Base-by-base conservation (phyloP, 768 basidiomycete genomes). In the Suillus occidentalis region DNA sequence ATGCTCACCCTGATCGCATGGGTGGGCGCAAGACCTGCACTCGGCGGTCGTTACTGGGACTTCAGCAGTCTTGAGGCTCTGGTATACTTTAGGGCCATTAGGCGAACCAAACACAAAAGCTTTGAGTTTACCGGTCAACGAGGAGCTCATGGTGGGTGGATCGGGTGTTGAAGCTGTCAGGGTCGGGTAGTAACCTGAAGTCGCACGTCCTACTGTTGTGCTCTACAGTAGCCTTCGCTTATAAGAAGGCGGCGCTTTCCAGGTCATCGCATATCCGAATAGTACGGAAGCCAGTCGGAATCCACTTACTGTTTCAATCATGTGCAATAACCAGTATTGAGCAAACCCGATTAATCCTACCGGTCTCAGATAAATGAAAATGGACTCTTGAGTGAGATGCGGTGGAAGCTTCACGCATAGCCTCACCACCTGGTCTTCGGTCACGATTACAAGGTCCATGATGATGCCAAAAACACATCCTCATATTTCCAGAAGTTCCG, bases 1-100 rank as follows among this genome's bases (percentile, higher is more conserved):
- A 34, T 52, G 62, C 70, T 67, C 63, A 84, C 90, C 90, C 72
- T 87, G 82, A 72, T 91, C 89, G 71, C 92, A 94, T 50, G 91
- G 91, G 72, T 91, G 84, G 20, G 87, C 82, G 73, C 94, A 96
- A 34, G 82, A 82, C 62, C 87, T 83, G 78, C 94, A 95, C 72
- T 87, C 86, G 0, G 83, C 87, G 12, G 80, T 76, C 6, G 89
- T 84, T 40, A 92, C 81, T 8, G 94, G 92, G 36, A 95, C 82
- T 40, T 80, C 75, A 3, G 82, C 84, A 9, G 82, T 81, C 61
- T 82, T 79, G 61, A 96, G 84, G 56, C 85, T 79, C 9, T 81
- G 76, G 40, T 80, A 79, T 20, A 86, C 76, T 42, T 77, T 72
- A 64, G 82, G 78, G 55, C 77, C 67, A 58, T 79, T 78, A 63